Base-by-base conservation (phyloP, 495 filamentous ascomycete species). In the Neurospora pannonica region DNA sequence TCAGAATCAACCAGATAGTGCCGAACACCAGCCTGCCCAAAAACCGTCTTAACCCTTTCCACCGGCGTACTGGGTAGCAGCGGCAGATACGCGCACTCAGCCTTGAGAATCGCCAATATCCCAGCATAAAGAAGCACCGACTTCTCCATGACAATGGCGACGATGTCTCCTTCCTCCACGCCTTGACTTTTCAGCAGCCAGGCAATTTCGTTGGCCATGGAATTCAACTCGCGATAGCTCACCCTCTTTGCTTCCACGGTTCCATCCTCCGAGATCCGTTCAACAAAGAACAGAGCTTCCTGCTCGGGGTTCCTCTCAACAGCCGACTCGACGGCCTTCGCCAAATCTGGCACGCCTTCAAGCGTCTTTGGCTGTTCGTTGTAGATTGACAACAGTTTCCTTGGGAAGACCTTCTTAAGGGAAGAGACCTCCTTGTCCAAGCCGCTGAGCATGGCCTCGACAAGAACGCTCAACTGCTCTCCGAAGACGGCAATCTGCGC, bases 51-150 rank as follows among this genome's bases (percentile, higher is more conserved):
- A 15, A 91, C 82, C 43, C 90, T 84, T 36, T 88, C 82, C 0
- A 74, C 34, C 3, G 93, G 91, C 0, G 89, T 90, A n/a, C 84
- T 87, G 13, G 91, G 89, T 1, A 90, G 85, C 17, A 96, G 82
- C 0, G 92, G 91, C 62, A 95, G 80, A 79, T 95, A 94, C 38
- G 90, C 93, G 72, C 89, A 90, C 10, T 92, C 92, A 15, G 87
- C 82, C 74, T 95, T 94, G 4, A 92, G 77, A 21, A 92, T 86
- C 0, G 90, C 94, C 31, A 97, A 83, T 34, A 95, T 90, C 0
- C 89, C 85, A 31, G 89, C 83, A 78, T 95, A 95, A 0, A 93
- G 81, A 7, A 90, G 81, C 3, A 89, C 75, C 0, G 88, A 92
- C 75, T 93, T 94, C 34, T 93, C 88, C 86, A 94, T 90, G 31